A percentile compares a stretch with the other conserved stretches of the same genome.
phyloP scores from a whole-genome alignment of 2,329 filamentous ascomycete genomes.

The Biscogniauxia sp. region DNA sequence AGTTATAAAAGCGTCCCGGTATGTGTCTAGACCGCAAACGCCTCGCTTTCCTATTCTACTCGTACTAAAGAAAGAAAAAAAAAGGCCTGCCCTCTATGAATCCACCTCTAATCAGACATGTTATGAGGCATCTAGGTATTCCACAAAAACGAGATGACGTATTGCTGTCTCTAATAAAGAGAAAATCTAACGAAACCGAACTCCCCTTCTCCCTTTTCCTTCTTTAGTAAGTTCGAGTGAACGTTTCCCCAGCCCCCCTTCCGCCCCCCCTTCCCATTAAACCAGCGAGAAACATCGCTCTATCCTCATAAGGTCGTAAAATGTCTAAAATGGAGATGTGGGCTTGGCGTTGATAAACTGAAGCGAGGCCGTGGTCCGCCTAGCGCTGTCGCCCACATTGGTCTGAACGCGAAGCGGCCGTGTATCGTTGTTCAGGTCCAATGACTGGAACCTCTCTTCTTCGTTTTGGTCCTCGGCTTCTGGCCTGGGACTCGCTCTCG shows the following conservation, averaged over 20 bases:
- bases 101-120: not conserved
- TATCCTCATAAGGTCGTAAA: not conserved
- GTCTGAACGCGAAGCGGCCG: not conserved
- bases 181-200: not conserved
- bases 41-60: not conserved
- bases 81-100: not conserved
- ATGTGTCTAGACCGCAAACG: not conserved
- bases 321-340: not conserved
- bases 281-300: not conserved
- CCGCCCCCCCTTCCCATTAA: not conserved
- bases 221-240: not conserved
- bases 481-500: not conserved
- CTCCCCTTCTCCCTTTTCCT: not conserved
- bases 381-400: not conserved
- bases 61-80: not conserved
- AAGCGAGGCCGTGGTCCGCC: not conserved
- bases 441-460: not conserved
- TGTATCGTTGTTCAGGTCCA: not conserved
- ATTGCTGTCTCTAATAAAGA: not conserved
- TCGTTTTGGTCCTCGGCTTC: not conserved
- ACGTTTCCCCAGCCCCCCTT: not conserved
- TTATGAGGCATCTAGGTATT: not conserved
- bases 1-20: not conserved
- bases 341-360: not conserved
- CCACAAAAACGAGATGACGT: not conserved